A percentile compares a stretch with the other conserved stretches of the same genome.
Conservation (phyloP, 345 rosid species). For the Acer campestre region DNA sequence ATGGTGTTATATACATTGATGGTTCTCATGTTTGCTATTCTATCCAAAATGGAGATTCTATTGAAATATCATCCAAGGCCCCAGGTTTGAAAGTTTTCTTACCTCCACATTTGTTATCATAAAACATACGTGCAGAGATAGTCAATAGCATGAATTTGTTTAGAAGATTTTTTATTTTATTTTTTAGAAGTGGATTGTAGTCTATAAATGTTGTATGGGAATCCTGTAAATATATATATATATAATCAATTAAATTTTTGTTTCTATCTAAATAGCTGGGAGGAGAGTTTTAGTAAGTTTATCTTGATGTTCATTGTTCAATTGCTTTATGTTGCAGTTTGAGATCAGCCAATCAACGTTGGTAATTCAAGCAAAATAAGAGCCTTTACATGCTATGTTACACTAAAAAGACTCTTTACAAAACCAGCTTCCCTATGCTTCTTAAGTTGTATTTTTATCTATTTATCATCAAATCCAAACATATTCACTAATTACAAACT, state of each 20-base stretch:
- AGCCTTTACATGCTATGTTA: too few relatives aligned
- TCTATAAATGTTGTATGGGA: neutral
- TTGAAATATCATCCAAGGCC: conserved; percentile 67
- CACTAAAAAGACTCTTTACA: too few relatives aligned
- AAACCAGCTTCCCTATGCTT: too few relatives aligned
- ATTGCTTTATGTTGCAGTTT: too few relatives aligned
- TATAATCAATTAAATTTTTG: neutral
- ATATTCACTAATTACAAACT: neutral
- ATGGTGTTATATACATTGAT: conserved; percentile 70
- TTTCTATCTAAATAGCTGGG: neutral
- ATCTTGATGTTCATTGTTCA: neutral
- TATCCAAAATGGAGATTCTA: conserved; percentile 56
- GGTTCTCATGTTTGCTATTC: conserved; percentile 63
- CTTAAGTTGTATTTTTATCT: too few relatives aligned
- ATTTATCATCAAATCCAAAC: neutral
- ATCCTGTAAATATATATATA: conserved; percentile 8
- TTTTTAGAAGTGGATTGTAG: neutral
- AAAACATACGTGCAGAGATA: neutral
- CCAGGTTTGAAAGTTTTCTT: conserved; percentile 69
- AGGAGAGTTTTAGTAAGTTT: neutral
- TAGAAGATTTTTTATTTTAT: neutral
- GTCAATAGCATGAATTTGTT: neutral
- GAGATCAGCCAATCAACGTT: too few relatives aligned
- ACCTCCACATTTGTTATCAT: conserved; percentile 36
- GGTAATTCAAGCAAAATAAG: too few relatives aligned